Base-by-base conservation (phyloP, 2,329 filamentous ascomycete genomes). In the Phialocephala sp. region DNA sequence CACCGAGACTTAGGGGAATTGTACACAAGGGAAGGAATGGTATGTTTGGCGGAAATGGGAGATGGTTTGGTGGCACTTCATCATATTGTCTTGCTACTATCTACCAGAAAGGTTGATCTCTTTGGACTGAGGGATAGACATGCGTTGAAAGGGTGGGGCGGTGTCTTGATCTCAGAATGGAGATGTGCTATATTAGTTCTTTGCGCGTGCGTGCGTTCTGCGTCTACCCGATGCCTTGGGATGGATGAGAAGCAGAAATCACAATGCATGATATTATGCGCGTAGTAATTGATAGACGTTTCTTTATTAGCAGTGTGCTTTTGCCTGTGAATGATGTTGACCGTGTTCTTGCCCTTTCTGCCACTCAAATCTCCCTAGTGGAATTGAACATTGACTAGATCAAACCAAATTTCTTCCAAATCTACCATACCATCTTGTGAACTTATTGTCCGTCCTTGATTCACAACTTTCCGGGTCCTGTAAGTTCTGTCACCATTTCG, bases 71-170 rank as follows among this genome's bases (percentile, higher is more conserved):
- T 72, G 69, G 72, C 72, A 73, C 68, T 72, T 73, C 71, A 73
- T 60, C 64, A 71, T 64, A 67, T 72, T 74, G 72, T 74, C 68
- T 74, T 74, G 72, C 71, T 73, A 72, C 68, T 69, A 41, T 56
- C 57, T 65, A 65, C 50, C 63, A 52, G 50, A 54, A 54, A 54
- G 50, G 50, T 54, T 65, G 60, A 67, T 63, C 62, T 67, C 62
- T 63, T 56, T 66, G 50, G 39, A n/a, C 45, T 4, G 50, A 12
- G 50, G 39, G 47, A 57, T 55, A 55, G 61, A 66, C 62, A 65
- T 63, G 39, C 27, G 35, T 63, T 66, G 32, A 36, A 32, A 36
- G 37, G 54, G 20, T 35, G 43, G n/a, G 66, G 54, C 41, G 57
- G 60, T 62, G 32, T 39, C 43, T 56, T 58, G 39, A 47, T 45